Percentiles rank a stretch among this genome's conserved stretches.
phyloP scores from a whole-genome alignment of 257 asterid species.

The Striga asiatica region DNA sequence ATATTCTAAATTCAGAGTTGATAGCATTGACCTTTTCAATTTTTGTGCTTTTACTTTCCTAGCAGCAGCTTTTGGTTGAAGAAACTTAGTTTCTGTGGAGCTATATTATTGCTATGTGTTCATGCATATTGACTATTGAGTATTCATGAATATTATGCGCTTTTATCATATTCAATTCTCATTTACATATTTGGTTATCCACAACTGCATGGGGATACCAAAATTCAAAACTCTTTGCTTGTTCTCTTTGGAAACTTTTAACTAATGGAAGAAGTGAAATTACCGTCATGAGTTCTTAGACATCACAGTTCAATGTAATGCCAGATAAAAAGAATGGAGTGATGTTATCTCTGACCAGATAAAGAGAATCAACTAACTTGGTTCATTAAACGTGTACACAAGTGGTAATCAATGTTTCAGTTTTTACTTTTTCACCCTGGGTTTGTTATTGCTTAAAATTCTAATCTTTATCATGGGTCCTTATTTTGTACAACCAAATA shows the following conservation, averaged over 20 bases:
- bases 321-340: not conserved
- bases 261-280: not conserved
- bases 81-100: no score
- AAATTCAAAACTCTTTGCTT: not conserved
- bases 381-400: slow-evolving; percentile 3
- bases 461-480: not conserved
- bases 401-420: not conserved
- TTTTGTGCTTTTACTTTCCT: not conserved
- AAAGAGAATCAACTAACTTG: not conserved
- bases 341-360: not conserved
- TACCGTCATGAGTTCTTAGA: not conserved
- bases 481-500: not conserved
- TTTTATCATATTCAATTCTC: not conserved
- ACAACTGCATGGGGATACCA: not conserved
- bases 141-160: not conserved
- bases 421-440: not conserved
- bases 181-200: no score
- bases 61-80: slow-evolving; percentile 3
- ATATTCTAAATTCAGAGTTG: not conserved
- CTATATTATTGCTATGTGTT: no score
- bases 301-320: not conserved
- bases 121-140: not conserved
- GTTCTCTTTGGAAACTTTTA: not conserved
- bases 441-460: not conserved
- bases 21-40: not conserved